Conservation (phyloP, 495 filamentous ascomycete genomes). For the Bacidia gigantensis region DNA sequence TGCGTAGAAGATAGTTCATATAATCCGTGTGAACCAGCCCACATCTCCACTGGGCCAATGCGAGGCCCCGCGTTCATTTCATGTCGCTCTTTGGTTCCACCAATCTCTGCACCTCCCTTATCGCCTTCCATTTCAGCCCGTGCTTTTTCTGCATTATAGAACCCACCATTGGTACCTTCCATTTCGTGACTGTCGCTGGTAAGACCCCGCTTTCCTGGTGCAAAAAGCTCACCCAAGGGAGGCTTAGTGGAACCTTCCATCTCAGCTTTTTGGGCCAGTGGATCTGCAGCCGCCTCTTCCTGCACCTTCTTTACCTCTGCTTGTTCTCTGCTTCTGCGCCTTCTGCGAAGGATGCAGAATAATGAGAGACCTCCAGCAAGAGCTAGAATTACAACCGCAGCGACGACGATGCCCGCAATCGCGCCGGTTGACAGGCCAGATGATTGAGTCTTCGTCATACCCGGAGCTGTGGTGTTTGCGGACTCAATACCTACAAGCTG, state of each 20-base stretch:
- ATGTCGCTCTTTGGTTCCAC: constrained; percentile 5
- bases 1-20: constrained; percentile 3
- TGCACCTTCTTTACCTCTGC: background rate
- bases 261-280: constrained; percentile 11
- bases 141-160: constrained; percentile 1
- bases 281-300: background rate
- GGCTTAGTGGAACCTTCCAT: constrained; percentile 7
- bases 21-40: constrained; percentile 12
- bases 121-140: constrained; percentile 10
- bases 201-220: constrained; percentile 4
- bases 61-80: background rate
- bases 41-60: constrained; percentile 11
- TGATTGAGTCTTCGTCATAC: background rate
- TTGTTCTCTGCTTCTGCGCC: constrained; percentile 1
- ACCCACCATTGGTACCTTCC: constrained; percentile 11
- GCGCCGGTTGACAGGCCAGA: constrained; percentile 10
- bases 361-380: constrained; percentile 3
- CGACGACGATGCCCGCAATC: constrained; percentile 12
- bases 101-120: constrained; percentile 13
- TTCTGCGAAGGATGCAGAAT: constrained; percentile 1
- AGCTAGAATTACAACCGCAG: constrained; percentile 1
- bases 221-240: constrained; percentile 2
- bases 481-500: constrained; percentile 14
- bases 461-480: constrained; percentile 6
- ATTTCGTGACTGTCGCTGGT: constrained; percentile 11